phyloP scores from a whole-genome alignment of 805 yeast genomes.

The Candida sonorensis region DNA sequence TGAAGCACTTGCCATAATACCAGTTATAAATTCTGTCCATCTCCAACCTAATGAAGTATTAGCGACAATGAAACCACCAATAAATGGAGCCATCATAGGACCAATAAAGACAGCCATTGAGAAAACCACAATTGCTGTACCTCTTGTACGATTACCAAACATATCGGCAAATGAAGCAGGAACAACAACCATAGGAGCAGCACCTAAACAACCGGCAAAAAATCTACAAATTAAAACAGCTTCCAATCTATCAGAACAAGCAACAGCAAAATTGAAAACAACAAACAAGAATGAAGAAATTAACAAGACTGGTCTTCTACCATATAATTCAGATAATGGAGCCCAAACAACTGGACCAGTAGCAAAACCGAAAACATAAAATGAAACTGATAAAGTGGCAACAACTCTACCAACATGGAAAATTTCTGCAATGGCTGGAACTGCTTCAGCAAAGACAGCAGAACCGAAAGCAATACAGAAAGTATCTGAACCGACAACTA shows the following conservation, averaged over 20 bases:
- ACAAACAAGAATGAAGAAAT: slow-evolving; percentile 50
- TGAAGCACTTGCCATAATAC: slow-evolving; percentile 45
- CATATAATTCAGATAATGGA: slow-evolving; percentile 74
- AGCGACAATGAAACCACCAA: slow-evolving; percentile 59
- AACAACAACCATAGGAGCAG: slow-evolving; percentile 78
- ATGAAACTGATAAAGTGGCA: slow-evolving; percentile 68
- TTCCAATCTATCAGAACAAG: slow-evolving; percentile 73
- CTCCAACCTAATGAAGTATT: slow-evolving; percentile 66
- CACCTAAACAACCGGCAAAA: slow-evolving; percentile 75
- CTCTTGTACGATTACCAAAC: slow-evolving; percentile 60
- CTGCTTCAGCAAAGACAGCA: slow-evolving; percentile 69
- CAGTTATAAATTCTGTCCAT: slow-evolving; percentile 71
- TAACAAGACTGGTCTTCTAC: slow-evolving; percentile 58
- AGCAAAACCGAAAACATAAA: slow-evolving; percentile 90
- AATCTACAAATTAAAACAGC: slow-evolving; percentile 72
- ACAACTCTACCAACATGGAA: slow-evolving; percentile 61
- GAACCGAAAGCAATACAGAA: slow-evolving; percentile 65
- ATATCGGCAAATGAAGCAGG: slow-evolving; percentile 86
- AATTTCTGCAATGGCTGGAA: slow-evolving; percentile 37
- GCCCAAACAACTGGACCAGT: slow-evolving; percentile 91
- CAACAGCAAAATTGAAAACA: slow-evolving; percentile 64
- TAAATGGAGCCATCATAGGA: slow-evolving; percentile 78
- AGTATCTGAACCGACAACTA: slow-evolving; percentile 42
- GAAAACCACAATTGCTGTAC: slow-evolving; percentile 67
- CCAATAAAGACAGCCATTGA: slow-evolving; percentile 70